Evolutionary conservation across 495 filamentous ascomycete genomes (phyloP).

Genomic region (Aspergillus olivimuriae): DNA sequence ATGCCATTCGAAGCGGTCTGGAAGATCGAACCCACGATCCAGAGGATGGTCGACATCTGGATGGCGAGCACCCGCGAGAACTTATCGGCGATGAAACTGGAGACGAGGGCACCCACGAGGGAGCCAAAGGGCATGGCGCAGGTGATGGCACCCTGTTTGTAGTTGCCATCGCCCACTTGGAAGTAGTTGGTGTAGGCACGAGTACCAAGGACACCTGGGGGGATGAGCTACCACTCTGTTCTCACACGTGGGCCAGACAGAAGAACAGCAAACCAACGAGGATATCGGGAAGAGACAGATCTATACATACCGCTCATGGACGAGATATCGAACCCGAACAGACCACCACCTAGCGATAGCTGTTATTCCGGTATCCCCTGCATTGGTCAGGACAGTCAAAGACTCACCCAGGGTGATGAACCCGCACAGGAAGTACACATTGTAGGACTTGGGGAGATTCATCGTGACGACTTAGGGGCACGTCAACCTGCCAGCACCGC

Average conservation of each 20-base stretch:
- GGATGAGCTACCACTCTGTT: no score
- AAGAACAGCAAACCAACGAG: background rate
- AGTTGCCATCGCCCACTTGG: slow-evolving; percentile 12
- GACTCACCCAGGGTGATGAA: slow-evolving; percentile 4
- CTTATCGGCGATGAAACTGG: slow-evolving; percentile 60
- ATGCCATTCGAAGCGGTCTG: slow-evolving; percentile 46
- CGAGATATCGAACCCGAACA: slow-evolving; percentile 19
- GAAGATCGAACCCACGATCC: slow-evolving; percentile 35
- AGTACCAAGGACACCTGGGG: slow-evolving; percentile 15
- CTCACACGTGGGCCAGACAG: background rate
- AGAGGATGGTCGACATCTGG: slow-evolving; percentile 57
- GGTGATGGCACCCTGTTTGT: slow-evolving; percentile 19
- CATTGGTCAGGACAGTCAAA: background rate
- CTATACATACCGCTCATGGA: slow-evolving; percentile 16
- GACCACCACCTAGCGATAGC: slow-evolving; percentile 9
- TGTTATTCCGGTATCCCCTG: background rate
- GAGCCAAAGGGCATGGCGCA: slow-evolving; percentile 48
- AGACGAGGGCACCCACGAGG: slow-evolving; percentile 55
- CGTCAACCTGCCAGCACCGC: background rate
- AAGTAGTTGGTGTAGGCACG: slow-evolving; percentile 16
- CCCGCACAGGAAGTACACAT: slow-evolving; percentile 4
- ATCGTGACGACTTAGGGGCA: background rate
- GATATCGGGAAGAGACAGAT: no score
- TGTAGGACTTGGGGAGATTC: slow-evolving; percentile 2
- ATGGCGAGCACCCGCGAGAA: slow-evolving; percentile 59